phyloP scores from a whole-genome alignment of 2,329 filamentous ascomycete genomes.

The Fusarium solani-melongenae region DNA sequence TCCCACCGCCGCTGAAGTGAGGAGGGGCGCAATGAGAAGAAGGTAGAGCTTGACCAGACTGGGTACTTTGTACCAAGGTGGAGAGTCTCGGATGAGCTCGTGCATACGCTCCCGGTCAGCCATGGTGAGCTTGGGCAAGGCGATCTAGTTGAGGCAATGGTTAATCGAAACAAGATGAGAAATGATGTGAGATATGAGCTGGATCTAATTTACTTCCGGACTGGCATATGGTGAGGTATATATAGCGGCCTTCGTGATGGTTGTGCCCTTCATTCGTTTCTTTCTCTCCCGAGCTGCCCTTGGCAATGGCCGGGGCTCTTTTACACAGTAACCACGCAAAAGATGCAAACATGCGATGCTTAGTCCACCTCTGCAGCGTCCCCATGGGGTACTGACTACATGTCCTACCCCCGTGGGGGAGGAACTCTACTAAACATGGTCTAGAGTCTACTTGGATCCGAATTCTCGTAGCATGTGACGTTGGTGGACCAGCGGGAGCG shows the following conservation, averaged over 20 bases:
- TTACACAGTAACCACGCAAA: neutral
- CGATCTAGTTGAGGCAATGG: neutral
- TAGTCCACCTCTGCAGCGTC: neutral
- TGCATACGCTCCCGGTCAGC: neutral
- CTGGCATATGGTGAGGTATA: neutral
- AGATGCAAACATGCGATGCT: too few relatives aligned
- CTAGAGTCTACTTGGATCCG: too few relatives aligned
- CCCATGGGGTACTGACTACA: neutral
- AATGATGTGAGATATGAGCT: neutral
- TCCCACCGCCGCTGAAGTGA: slow-evolving; percentile 8
- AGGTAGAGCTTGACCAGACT: slow-evolving; percentile 2
- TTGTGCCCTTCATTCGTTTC: neutral
- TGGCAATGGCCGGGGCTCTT: neutral
- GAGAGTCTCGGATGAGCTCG: neutral
- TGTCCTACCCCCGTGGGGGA: neutral
- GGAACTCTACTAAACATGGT: too few relatives aligned
- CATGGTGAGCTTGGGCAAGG: neutral
- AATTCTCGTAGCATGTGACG: too few relatives aligned
- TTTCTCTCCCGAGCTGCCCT: neutral
- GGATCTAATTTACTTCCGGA: too few relatives aligned
- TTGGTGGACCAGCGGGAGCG: too few relatives aligned
- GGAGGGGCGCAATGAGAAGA: neutral
- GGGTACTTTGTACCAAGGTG: neutral
- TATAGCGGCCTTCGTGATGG: neutral
- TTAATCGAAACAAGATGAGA: neutral